Conservation (phyloP, 805 yeast genomes). For the Phaffomyces antillensis region DNA sequence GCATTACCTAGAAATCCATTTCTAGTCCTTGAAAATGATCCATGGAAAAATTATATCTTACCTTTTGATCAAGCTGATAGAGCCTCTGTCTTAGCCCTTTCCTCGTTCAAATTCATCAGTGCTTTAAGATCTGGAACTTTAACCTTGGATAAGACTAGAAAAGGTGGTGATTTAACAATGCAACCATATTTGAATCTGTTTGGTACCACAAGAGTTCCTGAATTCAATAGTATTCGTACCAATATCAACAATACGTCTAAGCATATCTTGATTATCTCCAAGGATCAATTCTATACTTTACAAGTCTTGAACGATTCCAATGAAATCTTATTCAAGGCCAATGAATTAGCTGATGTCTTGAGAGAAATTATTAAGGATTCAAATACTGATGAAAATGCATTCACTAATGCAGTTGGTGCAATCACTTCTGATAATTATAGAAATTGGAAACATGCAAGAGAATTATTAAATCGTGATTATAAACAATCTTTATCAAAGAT, state of each 20-base stretch:
- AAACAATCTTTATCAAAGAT: constrained; percentile 36
- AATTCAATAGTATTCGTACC: constrained; percentile 59
- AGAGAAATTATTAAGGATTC: constrained; percentile 66
- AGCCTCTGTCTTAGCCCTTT: constrained; percentile 58
- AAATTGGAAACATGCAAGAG: constrained; percentile 74
- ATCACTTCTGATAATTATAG: constrained; percentile 82
- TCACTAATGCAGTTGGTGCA: constrained; percentile 71
- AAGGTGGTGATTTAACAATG: constrained; percentile 54
- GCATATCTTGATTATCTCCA: constrained; percentile 69
- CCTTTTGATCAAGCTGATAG: constrained; percentile 64
- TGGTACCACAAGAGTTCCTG: constrained; percentile 59
- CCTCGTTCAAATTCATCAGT: constrained; percentile 59
- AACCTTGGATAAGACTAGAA: constrained; percentile 51
- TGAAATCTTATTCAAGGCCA: constrained; percentile 58
- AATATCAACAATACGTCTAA: constrained; percentile 58
- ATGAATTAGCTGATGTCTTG: constrained; percentile 60
- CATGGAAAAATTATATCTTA: constrained; percentile 41
- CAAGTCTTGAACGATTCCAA: constrained; percentile 68
- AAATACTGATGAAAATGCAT: constrained; percentile 49
- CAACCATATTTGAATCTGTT: constrained; percentile 57
- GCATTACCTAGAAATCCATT: constrained; percentile 73
- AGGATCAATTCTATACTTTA: constrained; percentile 82
- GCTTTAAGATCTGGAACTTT: constrained; percentile 48
- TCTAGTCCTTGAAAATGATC: constrained; percentile 67
- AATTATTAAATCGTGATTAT: constrained; percentile 32